A percentile compares a stretch with the other conserved stretches of the same genome.
Conservation (phyloP, 176 grass and related monocot genomes). For the Melocanna baccifera region DNA sequence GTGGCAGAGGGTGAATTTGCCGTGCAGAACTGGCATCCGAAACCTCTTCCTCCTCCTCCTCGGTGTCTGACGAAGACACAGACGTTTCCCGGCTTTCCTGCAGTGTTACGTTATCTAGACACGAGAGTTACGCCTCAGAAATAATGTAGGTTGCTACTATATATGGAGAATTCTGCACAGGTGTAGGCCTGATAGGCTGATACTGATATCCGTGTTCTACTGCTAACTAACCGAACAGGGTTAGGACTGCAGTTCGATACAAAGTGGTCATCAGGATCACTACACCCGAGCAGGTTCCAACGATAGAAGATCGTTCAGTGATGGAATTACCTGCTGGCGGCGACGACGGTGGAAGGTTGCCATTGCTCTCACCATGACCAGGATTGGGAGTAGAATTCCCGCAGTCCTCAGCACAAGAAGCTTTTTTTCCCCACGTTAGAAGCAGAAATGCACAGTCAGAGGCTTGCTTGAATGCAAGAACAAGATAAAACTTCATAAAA, state of each 20-base stretch:
- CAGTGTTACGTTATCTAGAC: conserved; percentile 53
- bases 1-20: conserved; percentile 1
- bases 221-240: background rate
- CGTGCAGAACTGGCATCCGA: background rate
- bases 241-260: background rate
- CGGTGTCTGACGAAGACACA: conserved; percentile 21
- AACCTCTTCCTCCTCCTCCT: conserved; percentile 18
- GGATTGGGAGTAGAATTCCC: conserved; percentile 67
- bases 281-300: background rate
- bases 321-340: conserved; percentile 54
- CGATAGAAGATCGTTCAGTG: background rate
- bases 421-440: conserved; percentile 32
- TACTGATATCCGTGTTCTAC: background rate
- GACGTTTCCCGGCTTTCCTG: conserved; percentile 36
- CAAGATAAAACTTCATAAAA: background rate
- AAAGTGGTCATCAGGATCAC: background rate
- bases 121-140: conserved; percentile 37
- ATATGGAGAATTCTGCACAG: conserved; percentile 15
- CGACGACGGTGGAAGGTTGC: conserved; percentile 58
- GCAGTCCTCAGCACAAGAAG: conserved; percentile 66
- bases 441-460: background rate
- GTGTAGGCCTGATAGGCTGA: background rate
- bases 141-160: background rate
- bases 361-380: conserved; percentile 67
- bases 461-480: background rate